Base-by-base conservation (phyloP, 345 rosid species). In the Theobroma cacao region DNA sequence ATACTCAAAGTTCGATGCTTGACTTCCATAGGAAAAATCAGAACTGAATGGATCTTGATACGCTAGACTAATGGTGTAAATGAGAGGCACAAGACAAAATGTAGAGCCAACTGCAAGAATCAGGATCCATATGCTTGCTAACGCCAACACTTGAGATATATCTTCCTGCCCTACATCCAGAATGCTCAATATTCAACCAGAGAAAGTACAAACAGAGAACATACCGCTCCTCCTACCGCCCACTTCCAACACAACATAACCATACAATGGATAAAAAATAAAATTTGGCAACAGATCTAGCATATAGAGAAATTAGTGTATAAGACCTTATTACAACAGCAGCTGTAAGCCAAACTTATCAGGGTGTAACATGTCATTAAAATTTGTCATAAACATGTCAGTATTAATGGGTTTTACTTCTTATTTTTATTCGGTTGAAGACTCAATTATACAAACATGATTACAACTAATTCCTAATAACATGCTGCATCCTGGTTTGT, bases 131-230 rank as follows among this genome's bases (percentile, higher is more conserved):
- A 96, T 89, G 87, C 95, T 88, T 55, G 92, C 99, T 80, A 96
- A 84, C 13, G 90, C 84, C 10, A 90, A 82, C 67, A 82, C 97
- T 89, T 92, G 99, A n/a, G 99, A 93, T 79, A 87, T 75, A 88
- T 95, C 99, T 84, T 82, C 93, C 98, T 95, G 99, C 97, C 98
- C 97, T 93, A 95, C 90, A 93, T 83, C 85, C 92, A 93, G 79
- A 75, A 79, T 89, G 52, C 84, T 91, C 87, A 82, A 92, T 89
- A 88, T 86, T 85, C 83, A 84, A 78, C 82, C 75, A 56, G 47
- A 86, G 85, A 40, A 53, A 33, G 33, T 34, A 72, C 30, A 52
- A 31, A 72, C 4, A 34, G 74, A 66, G 79, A 76, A 66, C 70
- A 70, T 56, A 65, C 30, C 38, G 64, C 36, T 24, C 31, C 72